Percentiles rank a stretch among this genome's conserved stretches.
Conservation (phyloP, 176 grass and related monocot genomes). For the Stipa capillata region DNA sequence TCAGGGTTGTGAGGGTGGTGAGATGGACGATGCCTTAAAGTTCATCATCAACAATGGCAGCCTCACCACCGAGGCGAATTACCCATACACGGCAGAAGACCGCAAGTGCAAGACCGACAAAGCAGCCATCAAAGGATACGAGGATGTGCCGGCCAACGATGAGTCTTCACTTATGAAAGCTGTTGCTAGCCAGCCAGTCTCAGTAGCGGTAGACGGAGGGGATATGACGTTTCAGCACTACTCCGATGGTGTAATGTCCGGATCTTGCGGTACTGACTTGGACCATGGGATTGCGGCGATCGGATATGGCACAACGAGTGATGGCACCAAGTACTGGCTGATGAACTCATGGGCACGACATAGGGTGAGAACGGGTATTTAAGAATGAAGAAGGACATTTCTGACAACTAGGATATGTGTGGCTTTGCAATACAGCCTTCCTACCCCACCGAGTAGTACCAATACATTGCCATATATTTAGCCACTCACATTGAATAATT, state of each 20-base stretch:
- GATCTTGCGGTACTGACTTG: not conserved
- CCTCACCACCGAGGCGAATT: not conserved
- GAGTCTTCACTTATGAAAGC: not conserved
- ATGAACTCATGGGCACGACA: too few relatives aligned
- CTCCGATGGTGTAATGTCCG: not conserved
- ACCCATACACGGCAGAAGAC: not conserved
- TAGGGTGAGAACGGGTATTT: too few relatives aligned
- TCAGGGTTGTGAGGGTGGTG: not conserved
- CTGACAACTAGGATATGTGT: too few relatives aligned
- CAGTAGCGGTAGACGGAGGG: not conserved
- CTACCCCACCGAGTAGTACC: too few relatives aligned
- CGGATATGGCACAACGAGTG: not conserved
- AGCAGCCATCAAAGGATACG: not conserved
- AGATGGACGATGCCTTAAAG: not conserved
- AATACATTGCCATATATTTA: too few relatives aligned
- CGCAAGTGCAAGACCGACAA: not conserved
- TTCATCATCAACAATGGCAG: too few relatives aligned
- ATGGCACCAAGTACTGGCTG: not conserved
- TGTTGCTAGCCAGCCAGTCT: not conserved
- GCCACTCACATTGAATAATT: too few relatives aligned
- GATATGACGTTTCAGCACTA: not conserved
- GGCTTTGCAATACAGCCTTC: too few relatives aligned
- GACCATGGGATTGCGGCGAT: not conserved
- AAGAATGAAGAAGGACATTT: too few relatives aligned
- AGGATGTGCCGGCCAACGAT: not conserved